phyloP scores from a whole-genome alignment of 257 asterid species.

The Solanum pimpinellifolium region DNA sequence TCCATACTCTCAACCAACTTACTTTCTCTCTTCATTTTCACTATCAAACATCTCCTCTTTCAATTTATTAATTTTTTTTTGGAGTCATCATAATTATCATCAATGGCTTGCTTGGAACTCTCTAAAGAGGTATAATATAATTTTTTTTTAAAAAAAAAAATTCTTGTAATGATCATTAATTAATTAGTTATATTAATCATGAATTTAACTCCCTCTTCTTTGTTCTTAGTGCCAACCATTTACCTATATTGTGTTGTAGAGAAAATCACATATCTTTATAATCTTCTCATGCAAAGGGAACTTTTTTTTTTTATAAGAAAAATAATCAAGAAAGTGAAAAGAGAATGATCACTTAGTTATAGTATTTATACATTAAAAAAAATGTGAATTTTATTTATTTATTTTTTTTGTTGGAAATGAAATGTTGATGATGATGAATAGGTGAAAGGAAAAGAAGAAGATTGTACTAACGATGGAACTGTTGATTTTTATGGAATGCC shows the following conservation, averaged over 20 bases:
- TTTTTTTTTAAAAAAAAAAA: no score
- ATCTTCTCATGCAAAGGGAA: conserved; percentile 1
- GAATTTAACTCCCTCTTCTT: background rate
- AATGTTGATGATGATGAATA: background rate
- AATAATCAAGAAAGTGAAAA: background rate
- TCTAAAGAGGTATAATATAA: conserved; percentile 33
- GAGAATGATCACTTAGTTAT: background rate
- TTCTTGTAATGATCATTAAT: background rate
- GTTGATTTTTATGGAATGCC: conserved; percentile 66
- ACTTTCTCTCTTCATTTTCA: background rate
- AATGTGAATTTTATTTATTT: background rate
- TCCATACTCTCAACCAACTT: conserved; percentile 1
- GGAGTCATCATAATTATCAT: background rate
- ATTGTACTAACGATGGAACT: conserved; percentile 59
- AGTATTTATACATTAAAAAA: background rate
- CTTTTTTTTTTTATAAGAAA: background rate
- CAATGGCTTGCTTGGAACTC: conserved; percentile 50
- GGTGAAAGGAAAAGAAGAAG: conserved; percentile 33
- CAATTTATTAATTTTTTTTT: background rate
- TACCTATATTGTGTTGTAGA: background rate
- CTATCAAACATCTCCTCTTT: background rate
- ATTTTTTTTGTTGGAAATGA: background rate
- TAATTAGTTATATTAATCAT: background rate
- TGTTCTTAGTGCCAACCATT: background rate
- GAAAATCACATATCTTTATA: background rate